phyloP scores from a whole-genome alignment of 257 asterid species.

The Solanum stenotomum region DNA sequence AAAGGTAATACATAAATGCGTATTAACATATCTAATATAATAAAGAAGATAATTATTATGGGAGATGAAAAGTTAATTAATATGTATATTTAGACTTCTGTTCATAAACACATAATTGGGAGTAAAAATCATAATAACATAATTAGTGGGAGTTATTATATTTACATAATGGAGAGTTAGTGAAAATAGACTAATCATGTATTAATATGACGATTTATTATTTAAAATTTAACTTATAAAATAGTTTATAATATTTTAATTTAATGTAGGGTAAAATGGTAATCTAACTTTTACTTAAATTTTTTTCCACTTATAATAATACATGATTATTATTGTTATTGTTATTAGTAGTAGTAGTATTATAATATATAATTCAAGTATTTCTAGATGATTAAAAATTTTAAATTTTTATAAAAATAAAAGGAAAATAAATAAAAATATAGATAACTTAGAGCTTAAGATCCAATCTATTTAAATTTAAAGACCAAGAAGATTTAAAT shows the following conservation, averaged over 20 bases:
- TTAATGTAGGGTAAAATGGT: background rate
- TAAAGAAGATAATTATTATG: background rate
- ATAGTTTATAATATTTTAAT: background rate
- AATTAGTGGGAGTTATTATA: background rate
- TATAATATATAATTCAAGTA: background rate
- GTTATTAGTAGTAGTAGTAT: too few species aligned
- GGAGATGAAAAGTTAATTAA: background rate
- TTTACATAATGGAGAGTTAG: background rate
- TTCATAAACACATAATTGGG: background rate
- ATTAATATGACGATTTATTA: background rate
- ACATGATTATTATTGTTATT: too few species aligned
- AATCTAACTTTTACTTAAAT: background rate
- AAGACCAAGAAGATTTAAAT: too few species aligned
- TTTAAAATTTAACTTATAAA: background rate
- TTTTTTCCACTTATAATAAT: too few species aligned
- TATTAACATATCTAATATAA: too few species aligned
- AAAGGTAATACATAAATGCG: background rate
- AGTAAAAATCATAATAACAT: background rate
- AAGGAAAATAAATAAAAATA: background rate
- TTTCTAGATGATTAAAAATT: background rate
- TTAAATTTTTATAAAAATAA: too few species aligned
- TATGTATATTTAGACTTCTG: background rate
- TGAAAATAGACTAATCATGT: background rate
- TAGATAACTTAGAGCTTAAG: background rate
- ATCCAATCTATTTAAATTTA: too few species aligned